Base-by-base conservation (phyloP, 441 rosid species). In the Hura crepitans region DNA sequence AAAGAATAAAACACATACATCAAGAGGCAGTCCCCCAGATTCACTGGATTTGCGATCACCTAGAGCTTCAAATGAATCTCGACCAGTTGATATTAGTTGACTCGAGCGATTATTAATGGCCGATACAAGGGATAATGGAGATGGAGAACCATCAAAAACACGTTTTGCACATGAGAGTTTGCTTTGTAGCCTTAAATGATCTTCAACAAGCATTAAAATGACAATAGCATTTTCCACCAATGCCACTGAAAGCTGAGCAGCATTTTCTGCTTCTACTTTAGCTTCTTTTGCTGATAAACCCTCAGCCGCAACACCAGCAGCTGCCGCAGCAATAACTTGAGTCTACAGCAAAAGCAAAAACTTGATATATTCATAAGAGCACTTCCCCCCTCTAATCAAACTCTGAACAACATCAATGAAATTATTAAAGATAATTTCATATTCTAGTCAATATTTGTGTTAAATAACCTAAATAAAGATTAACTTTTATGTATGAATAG, bases 301-400 rank as follows among this genome's bases (percentile, higher is more conserved):
- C 82, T 86, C 99, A 49, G 99, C 98, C 46, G 99, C 99, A 76
- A 96, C 99, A 77, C 99, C 99, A 86, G 98, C 99, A 81, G 99
- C 97, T 28, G 98, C 97, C 23, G 98, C 97, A 59, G 99, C 99
- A 87, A 96, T 96, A 80, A 96, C 96, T 85, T 96, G 97, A 81
- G 98, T 96, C 99, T 96, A 94, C 85, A 65, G 56, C 72, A 79
- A 78, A 74, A 79, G 62, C n/a, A 81, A 72, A 72, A 50, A 54
- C 61, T 72, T 64, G 51, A 74, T 72, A 75, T 71, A 81, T 60
- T 68, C 63, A 77, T 70, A 50, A 77, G 57, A 50, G 71, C 57
- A 75, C 31, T 27, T 54, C 62, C 59, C 66, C 47, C 58, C 58
- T 50, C 37, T 56, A 33, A 59, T n/a, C 54, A 43, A 68, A 25